phyloP scores from a whole-genome alignment of 164 flowering plant genomes.

The Akebia trifoliata region DNA sequence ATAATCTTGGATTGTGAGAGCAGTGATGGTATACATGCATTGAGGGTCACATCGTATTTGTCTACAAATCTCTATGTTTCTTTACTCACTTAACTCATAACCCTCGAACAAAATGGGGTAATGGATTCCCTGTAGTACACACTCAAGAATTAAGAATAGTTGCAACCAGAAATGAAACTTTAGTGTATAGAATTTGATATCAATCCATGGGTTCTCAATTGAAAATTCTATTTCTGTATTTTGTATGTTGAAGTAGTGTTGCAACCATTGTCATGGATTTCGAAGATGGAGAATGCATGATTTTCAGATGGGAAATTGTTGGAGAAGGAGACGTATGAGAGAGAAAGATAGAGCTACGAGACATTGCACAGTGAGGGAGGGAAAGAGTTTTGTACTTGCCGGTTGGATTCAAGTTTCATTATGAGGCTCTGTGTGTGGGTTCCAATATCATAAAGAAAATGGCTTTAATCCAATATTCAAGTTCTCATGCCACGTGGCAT shows the following conservation, averaged over 20 bases:
- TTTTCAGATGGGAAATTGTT: constrained; percentile 11
- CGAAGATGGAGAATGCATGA: constrained; percentile 23
- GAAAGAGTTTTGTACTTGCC: too few relatives aligned
- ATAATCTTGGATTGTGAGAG: constrained; percentile 62
- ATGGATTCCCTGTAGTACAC: constrained; percentile 76
- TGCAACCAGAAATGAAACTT: constrained; percentile 69
- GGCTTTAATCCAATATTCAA: too few relatives aligned
- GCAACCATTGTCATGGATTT: constrained; percentile 18
- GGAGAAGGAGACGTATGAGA: too few relatives aligned
- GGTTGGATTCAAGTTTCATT: too few relatives aligned
- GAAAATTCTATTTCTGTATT: too few relatives aligned
- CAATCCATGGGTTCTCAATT: constrained; percentile 74
- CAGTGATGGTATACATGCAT: constrained; percentile 80
- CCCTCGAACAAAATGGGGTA: constrained; percentile 66
- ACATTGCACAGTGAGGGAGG: constrained; percentile 8
- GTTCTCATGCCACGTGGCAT: too few relatives aligned
- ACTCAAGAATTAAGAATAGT: constrained; percentile 77
- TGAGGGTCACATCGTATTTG: constrained; percentile 89
- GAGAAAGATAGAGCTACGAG: neutral
- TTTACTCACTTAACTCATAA: constrained; percentile 58
- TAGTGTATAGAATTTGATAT: constrained; percentile 79
- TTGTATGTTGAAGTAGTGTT: constrained; percentile 15
- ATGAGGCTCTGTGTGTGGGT: too few relatives aligned
- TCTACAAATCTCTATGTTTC: constrained; percentile 79
- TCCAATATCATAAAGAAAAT: too few relatives aligned